These are phyloP conservation scores for Cladosporium austrohemisphaericum DNA, from an alignment of 2,329 filamentous ascomycete species.

Conservation along the genomic window DNA sequence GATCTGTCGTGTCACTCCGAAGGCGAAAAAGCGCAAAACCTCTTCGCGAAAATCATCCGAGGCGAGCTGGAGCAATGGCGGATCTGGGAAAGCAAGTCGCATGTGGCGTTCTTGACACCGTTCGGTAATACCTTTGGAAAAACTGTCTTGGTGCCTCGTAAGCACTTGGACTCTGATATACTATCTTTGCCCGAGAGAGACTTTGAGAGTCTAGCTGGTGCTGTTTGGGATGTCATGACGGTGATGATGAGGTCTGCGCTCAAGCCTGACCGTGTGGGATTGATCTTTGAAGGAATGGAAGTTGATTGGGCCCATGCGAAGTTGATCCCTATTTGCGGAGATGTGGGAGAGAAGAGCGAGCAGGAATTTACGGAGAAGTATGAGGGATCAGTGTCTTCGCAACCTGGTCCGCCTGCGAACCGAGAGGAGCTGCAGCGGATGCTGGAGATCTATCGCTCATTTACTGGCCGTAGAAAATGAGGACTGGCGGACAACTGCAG, in stretches of 20 bases:
- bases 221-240: constrained; percentile 6
- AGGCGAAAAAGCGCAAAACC: background rate
- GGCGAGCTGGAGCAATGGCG: constrained; percentile 10
- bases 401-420: background rate
- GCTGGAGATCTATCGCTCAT: too few relatives aligned
- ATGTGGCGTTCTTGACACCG: constrained; percentile 9
- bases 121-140: constrained; percentile 6
- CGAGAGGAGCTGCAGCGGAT: constrained; percentile 16
- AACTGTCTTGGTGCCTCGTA: constrained; percentile 7
- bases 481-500: too few relatives aligned
- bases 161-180: constrained; percentile 2
- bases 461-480: too few relatives aligned
- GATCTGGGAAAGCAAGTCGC: background rate
- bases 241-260: background rate
- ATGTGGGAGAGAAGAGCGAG: background rate
- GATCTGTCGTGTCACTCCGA: background rate
- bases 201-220: background rate
- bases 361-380: constrained; percentile 8
- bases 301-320: constrained; percentile 12
- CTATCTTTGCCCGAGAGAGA: background rate
- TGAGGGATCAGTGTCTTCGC: constrained; percentile 1
- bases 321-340: background rate
- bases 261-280: background rate
- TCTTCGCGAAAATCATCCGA: constrained; percentile 9
- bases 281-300: constrained; percentile 15